Evolutionary conservation across 2,329 filamentous ascomycete species (phyloP).

Genomic region (Thielaviopsis musarum): DNA sequence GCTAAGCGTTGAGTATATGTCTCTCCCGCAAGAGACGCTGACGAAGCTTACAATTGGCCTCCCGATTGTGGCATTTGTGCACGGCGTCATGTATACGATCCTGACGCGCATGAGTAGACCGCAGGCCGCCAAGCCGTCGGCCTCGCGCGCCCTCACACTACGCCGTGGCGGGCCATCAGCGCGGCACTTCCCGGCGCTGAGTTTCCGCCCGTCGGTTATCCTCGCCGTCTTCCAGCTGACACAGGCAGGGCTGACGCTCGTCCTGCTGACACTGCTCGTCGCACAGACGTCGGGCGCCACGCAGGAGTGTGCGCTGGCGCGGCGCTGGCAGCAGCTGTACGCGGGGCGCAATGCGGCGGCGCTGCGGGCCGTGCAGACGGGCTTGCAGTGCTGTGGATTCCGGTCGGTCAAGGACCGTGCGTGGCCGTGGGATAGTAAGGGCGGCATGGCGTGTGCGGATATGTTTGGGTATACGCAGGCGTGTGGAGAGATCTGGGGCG

Average conservation of each 20-base stretch:
- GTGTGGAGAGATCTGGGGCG: slow-evolving; percentile 41
- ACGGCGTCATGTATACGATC: background rate
- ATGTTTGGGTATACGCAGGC: slow-evolving; percentile 27
- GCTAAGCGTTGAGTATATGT: slow-evolving; percentile 1
- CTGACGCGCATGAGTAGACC: background rate
- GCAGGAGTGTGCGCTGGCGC: slow-evolving; percentile 13
- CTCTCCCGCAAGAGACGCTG: slow-evolving; percentile 7
- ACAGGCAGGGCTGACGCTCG: slow-evolving; percentile 5
- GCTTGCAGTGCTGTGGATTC: slow-evolving; percentile 50
- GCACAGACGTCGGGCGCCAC: slow-evolving; percentile 11
- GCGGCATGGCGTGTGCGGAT: slow-evolving; percentile 25
- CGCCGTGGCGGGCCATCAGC: background rate
- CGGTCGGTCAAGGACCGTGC: slow-evolving; percentile 38
- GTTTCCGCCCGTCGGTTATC: background rate
- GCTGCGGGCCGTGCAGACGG: slow-evolving; percentile 46
- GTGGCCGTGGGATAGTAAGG: slow-evolving; percentile 37
- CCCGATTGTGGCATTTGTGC: slow-evolving; percentile 2
- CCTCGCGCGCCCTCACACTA: background rate
- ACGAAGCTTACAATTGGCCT: slow-evolving; percentile 2
- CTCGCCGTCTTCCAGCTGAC: background rate
- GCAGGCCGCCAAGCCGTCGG: background rate
- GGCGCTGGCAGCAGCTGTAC: slow-evolving; percentile 15
- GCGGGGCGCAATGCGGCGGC: slow-evolving; percentile 28
- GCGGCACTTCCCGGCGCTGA: background rate
- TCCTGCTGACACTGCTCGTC: slow-evolving; percentile 29